Base-by-base conservation (phyloP, 129 eudicot species). In the Kitagawia praeruptora region DNA sequence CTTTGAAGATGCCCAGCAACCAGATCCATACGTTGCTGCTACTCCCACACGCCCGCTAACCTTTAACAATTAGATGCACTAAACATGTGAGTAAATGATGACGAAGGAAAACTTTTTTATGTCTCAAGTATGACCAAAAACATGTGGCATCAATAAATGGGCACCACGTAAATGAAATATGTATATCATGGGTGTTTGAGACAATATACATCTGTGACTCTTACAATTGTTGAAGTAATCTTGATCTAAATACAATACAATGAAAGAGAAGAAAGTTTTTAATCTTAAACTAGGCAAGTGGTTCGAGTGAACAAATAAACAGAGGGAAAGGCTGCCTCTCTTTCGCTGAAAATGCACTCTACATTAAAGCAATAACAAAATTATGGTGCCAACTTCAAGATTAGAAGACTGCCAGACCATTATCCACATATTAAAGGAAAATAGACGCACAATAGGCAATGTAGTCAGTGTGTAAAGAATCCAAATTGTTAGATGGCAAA, bases 41-140 rank as follows among this genome's bases (percentile, higher is more conserved):
- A 96, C 80, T 63, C 99, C 99, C 83, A 96, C 99, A 75, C 97
- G 93, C 64, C 99, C 98, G 71, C 93, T 86, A 15, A 92, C 97
- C 99, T 96, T 84, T 66, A 48, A 56, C 45, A 82, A 11, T 47
- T 4, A 10, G 6, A 51, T 58, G 34, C 54, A 37, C 13, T 80
- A 41, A 37, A 13, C 54, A 53, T 34, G 3, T 5, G 47, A 69
- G 25, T 53, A 82, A 39, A 70, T 70, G 25, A 9, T 11, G 27
- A 80, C 7, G 12, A 47, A 46, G 13, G 38, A 28, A 63, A 12
- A 64, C 6, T 10, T 64, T 13, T 28, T 31, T 27, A 19, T 37
- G 69, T 61, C 34, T n/a, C 31, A 61, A 61, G 15, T 61, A 23
- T n/a, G 31, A 23, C 37, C 31, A n/a, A 25, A 61, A 23, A 58